Evolutionary conservation across 1,284 basidiomycete species (phyloP).

Genomic region (Wolfiporia cocos): DNA sequence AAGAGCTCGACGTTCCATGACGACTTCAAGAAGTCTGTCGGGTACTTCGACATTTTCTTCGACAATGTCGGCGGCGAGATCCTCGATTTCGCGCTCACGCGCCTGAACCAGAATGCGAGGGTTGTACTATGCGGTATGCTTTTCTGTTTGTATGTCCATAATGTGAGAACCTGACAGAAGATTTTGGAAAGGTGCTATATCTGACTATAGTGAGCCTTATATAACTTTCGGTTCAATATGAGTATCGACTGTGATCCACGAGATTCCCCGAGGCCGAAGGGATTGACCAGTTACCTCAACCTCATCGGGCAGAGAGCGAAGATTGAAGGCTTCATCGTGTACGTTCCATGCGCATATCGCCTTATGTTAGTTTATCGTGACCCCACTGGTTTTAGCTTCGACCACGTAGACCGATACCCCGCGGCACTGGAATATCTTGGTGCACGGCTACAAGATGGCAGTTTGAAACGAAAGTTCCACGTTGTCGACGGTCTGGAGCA

Average conservation of each 20-base stretch:
- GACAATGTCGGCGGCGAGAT: conserved; percentile 88
- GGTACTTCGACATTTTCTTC: conserved; percentile 76
- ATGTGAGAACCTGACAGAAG: background rate
- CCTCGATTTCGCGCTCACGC: conserved; percentile 67
- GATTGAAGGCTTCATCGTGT: conserved; percentile 84
- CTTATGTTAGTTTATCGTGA: background rate
- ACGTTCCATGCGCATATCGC: conserved; percentile 19
- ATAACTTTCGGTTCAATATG: too few species aligned
- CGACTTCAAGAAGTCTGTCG: conserved; percentile 55
- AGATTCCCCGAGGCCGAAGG: conserved; percentile 39
- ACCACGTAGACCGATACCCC: conserved; percentile 55
- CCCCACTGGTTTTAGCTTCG: conserved; percentile 38
- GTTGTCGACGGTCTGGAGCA: conserved; percentile 70
- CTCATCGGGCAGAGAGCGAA: conserved; percentile 75
- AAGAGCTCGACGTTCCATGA: conserved; percentile 70
- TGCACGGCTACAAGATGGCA: conserved; percentile 56
- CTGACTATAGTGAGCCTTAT: conserved; percentile 55
- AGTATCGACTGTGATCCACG: background rate
- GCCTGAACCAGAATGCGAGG: conserved; percentile 73
- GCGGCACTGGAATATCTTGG: conserved; percentile 50
- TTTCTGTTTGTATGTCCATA: background rate
- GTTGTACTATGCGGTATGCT: conserved; percentile 68
- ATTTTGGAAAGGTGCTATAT: conserved; percentile 63
- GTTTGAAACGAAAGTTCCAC: conserved; percentile 79
- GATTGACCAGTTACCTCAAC: conserved; percentile 53